Evolutionary conservation across 306 rosid genomes (phyloP), one percentile per base, ranked within the genome.

Genomic region (Glycine latifolia): DNA sequence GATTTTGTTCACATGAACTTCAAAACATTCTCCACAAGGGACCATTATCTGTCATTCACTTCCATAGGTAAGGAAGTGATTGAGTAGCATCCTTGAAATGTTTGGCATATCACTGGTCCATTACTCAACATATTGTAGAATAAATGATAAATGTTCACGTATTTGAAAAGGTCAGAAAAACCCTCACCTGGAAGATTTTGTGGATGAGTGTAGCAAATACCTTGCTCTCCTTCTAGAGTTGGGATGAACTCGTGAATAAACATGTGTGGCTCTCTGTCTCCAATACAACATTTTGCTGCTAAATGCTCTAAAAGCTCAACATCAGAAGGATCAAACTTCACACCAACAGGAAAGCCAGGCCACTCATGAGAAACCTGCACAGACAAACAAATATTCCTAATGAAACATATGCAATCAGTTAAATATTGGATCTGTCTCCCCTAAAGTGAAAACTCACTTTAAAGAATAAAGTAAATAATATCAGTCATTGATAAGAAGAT

Each of bases 251-350:
- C 97, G 46, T 87, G 76, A 43, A 94, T 89, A 54, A 89, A 86
- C 77, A 67, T 44, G 85, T 94, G 94, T 0, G 85, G 89, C 75
- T 70, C 52, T 79, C 61, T 73, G 86, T 87, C 85, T 50, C 90
- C 96, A 74, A 74, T 79, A 11, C 91, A 86, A 54, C 92, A 85
- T 79, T 94, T 94, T 7, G 92, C 96, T 3, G 86, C 95, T 67
- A 94, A 87, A 77, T 94, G 97, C 44, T 82, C 86, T 14, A 92
- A 59, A 43, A 94, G 87, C 73, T 90, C 89, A 31, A 76, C 70
- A 81, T 92, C 96, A 49, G 96, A 88, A 67, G 98, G 98, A 79
- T 91, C 96, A 88, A 94, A 94, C 84, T 94, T 94, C 10, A 94
- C 91, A 53, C 98, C 98, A 81, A 69, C 70, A 44, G 98, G 98